Base-by-base conservation (phyloP, 495 filamentous ascomycete genomes). In the Penicillium soppii region DNA sequence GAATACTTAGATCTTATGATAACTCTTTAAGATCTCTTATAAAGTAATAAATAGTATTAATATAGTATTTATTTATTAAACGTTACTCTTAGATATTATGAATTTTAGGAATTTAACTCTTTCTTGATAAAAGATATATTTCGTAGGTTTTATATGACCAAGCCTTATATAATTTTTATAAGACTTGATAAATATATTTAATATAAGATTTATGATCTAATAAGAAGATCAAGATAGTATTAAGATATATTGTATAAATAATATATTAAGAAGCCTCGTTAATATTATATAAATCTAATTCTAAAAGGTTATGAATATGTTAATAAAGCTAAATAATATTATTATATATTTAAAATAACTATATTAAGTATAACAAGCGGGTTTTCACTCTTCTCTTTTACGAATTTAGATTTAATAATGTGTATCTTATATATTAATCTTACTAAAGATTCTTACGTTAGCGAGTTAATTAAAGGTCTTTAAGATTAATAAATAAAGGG, bases 301-400 rank as follows among this genome's bases (percentile, higher is more conserved):
- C 15, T 37, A 4, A 19, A 37, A 37, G 5, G 35, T 37, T 16
- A 20, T 9, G 0, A 4, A 20, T 19, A 7, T 17, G 16, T 44
- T 30, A 27, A 10, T 16, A 1, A 44, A 30, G 5, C 7, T n/a
- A 44, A 30, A 29, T 5, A 44, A n/a, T 30, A 29, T 44, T 30
- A 44, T 12, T 19, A 44, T 19, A 44, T 27, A 44, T 30, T 44
- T 30, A 44, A 44, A 44, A 30, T 44, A 30, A 8, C n/a, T 30
- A 44, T 44, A 44, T 0, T 7, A 17, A 9, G n/a, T 44, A 4
- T 12, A 17, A 44, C 30, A 44, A 4, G 15, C 15, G 0, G 5
- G 30, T 19, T 44, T 44, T 23, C 17, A 44, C 17, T 44, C 22
- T 1, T 44, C 15, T n/a, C 22, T 12, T 27, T 44, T 19, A 3